phyloP scores from a whole-genome alignment of 345 rosid species.

The Theobroma cacao region DNA sequence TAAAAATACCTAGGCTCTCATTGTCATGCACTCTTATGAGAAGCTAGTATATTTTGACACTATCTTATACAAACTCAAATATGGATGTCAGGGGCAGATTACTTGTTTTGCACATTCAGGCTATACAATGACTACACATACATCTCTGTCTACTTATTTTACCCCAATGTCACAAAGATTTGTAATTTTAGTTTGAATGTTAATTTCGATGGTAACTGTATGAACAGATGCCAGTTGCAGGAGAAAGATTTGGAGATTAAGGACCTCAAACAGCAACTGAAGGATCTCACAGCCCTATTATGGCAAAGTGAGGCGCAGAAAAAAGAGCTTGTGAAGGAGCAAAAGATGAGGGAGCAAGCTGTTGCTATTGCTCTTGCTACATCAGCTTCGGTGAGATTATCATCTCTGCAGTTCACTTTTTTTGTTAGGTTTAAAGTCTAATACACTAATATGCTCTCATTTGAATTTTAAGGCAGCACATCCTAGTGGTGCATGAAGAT shows the following conservation, averaged over 20 bases:
- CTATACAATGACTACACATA: not conserved
- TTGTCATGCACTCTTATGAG: not conserved
- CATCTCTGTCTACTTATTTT: not conserved
- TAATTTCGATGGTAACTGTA: not conserved
- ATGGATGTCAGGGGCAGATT: not conserved
- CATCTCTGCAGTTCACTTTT: not conserved
- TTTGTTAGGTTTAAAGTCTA: not conserved
- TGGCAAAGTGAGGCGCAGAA: conserved; percentile 60
- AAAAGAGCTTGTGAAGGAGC: conserved; percentile 56
- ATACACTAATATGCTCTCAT: not conserved
- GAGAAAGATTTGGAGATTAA: conserved; percentile 66
- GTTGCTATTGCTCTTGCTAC: conserved; percentile 55
- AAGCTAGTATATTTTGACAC: not conserved
- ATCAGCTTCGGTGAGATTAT: conserved; percentile 44
- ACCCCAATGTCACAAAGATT: not conserved
- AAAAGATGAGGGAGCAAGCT: conserved; percentile 62
- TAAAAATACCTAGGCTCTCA: not conserved
- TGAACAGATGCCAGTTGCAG: conserved; percentile 57
- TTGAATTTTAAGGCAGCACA: not conserved
- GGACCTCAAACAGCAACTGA: conserved; percentile 63
- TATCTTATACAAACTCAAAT: not conserved
- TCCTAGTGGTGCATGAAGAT: not conserved
- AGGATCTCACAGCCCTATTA: conserved; percentile 53
- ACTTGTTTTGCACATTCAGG: not conserved
- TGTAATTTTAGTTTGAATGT: not conserved